A percentile compares a stretch with the other conserved stretches of the same genome.
phyloP scores from a whole-genome alignment of 2,329 filamentous ascomycete species.

The Fusarium sp. region DNA sequence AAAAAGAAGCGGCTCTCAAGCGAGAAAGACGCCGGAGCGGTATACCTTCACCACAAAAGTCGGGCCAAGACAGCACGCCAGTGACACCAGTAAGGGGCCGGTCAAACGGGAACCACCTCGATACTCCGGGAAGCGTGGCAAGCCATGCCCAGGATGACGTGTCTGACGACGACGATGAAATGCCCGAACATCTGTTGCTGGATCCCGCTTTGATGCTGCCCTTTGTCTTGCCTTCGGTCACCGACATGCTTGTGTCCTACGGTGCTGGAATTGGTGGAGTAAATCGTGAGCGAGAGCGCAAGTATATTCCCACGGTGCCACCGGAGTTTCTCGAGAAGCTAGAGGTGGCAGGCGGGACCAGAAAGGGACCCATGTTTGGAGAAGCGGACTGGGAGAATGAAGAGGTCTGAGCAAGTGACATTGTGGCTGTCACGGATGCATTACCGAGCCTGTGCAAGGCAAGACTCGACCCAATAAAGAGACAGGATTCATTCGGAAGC shows the following conservation, averaged over 20 bases:
- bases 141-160: slow-evolving; percentile 50
- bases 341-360: slow-evolving; percentile 67
- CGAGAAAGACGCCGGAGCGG: slow-evolving; percentile 65
- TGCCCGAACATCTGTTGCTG: slow-evolving; percentile 80
- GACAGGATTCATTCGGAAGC: slow-evolving; percentile 1
- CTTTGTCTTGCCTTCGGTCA: slow-evolving; percentile 94
- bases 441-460: background rate
- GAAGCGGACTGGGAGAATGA: slow-evolving; percentile 77
- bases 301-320: slow-evolving; percentile 95
- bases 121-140: slow-evolving; percentile 58
- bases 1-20: slow-evolving; percentile 76
- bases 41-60: slow-evolving; percentile 56
- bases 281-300: slow-evolving; percentile 90
- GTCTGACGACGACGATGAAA: slow-evolving; percentile 73
- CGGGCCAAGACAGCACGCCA: slow-evolving; percentile 55
- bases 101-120: slow-evolving; percentile 58
- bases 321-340: slow-evolving; percentile 92
- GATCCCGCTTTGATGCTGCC: slow-evolving; percentile 94
- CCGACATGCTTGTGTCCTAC: slow-evolving; percentile 96
- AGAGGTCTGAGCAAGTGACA: slow-evolving; percentile 58
- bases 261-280: slow-evolving; percentile 94
- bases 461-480: slow-evolving; percentile 1
- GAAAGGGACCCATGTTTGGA: slow-evolving; percentile 67
- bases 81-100: slow-evolving; percentile 58
- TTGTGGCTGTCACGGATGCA: slow-evolving; percentile 12